A percentile compares a stretch with the other conserved stretches of the same genome.
phyloP scores from a whole-genome alignment of 805 yeast species.

The Saccharomycopsis capsularis region DNA sequence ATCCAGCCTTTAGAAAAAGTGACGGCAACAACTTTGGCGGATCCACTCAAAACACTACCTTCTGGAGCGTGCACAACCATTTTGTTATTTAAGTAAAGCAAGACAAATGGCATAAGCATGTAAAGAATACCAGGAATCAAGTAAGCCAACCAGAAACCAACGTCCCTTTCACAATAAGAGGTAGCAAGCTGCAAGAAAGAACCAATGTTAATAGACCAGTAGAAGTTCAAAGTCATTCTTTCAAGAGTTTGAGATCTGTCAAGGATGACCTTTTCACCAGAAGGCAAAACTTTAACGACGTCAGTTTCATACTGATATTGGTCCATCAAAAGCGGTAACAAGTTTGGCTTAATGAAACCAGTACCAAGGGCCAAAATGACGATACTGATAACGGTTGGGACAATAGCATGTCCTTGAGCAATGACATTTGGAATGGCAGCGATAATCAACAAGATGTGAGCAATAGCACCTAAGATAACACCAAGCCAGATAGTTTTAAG shows the following conservation, averaged over 20 bases:
- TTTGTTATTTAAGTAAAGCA: slow-evolving; percentile 29
- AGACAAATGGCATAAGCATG: slow-evolving; percentile 43
- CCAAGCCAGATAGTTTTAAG: slow-evolving; percentile 45
- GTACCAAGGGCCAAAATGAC: slow-evolving; percentile 33
- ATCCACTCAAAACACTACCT: slow-evolving; percentile 42
- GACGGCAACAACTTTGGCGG: slow-evolving; percentile 35
- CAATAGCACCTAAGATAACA: slow-evolving; percentile 38
- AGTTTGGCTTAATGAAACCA: slow-evolving; percentile 49
- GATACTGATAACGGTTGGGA: slow-evolving; percentile 33
- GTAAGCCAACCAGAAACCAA: slow-evolving; percentile 51
- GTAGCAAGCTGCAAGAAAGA: slow-evolving; percentile 48
- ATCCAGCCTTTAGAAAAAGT: slow-evolving; percentile 38
- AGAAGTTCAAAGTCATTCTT: slow-evolving; percentile 38
- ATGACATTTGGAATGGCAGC: slow-evolving; percentile 37
- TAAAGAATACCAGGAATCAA: slow-evolving; percentile 46
- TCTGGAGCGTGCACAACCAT: slow-evolving; percentile 28
- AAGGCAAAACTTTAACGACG: slow-evolving; percentile 42
- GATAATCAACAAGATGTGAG: slow-evolving; percentile 42
- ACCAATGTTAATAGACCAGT: slow-evolving; percentile 51
- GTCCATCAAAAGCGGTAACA: slow-evolving; percentile 23
- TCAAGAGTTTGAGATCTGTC: slow-evolving; percentile 23
- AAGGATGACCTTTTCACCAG: slow-evolving; percentile 14
- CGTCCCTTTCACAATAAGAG: slow-evolving; percentile 42
- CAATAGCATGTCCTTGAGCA: slow-evolving; percentile 23
- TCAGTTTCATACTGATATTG: slow-evolving; percentile 39